Evolutionary conservation across 2,329 filamentous ascomycete genomes (phyloP), one percentile per base, ranked within the genome.

Genomic region (Penicillium sp.): DNA sequence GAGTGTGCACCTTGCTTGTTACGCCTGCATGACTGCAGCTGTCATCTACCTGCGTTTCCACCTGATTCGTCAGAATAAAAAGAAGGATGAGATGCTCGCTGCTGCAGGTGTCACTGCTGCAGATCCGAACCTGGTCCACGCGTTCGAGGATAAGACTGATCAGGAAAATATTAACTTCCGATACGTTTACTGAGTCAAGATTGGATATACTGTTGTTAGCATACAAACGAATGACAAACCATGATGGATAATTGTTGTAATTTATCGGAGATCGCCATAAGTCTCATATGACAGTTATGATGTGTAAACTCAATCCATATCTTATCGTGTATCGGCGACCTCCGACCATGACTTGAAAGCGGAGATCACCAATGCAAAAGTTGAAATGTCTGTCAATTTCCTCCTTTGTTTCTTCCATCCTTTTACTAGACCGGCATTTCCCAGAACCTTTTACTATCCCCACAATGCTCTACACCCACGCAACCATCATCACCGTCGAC

Each of bases 1-100:
- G 58, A 79, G 85, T 6, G 87, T 86, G 1, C 87, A 90, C 65
- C 77, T 91, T 9, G 88, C 84, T 14, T 90, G 88, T 74, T 90
- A 90, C 70, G 74, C 78, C 0, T 74, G 84, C 27, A 78, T 90
- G 24, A 83, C 87, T 1, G 27, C 85, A 4, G 79, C 85, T 4
- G 80, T 89, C 21, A 51, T 85, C 2, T 80, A 76, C 59, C 76
- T 90, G 64, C 77, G 87, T 22, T 86, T 81, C 74, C 81, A 88
- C 58, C 78, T 89, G 16, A 74, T 66, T 8, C 65, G 74, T 1
- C 77, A 88, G 74, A 90, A 90, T 64, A 82, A 78, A 68, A 82
- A 78, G 70, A 83, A 84, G 55, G 84, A 87, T 52, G 71, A 72
- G 4, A 57, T 82, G 52, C 71, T 77, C 4, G 76, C 72, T 0